Base-by-base conservation (phyloP, 345 rosid genomes). In the Balakata baccata region DNA sequence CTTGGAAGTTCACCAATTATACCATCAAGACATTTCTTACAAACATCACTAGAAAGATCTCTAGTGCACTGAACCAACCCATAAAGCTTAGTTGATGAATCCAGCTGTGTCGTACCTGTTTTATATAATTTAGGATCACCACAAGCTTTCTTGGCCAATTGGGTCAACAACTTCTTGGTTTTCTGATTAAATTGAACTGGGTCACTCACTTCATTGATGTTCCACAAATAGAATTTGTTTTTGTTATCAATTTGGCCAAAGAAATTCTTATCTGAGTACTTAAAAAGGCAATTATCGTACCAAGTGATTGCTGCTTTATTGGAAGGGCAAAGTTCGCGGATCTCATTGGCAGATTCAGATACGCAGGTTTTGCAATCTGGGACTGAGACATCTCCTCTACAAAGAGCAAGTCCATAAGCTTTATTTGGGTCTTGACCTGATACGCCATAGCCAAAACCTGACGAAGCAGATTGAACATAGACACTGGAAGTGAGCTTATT, bases 61-160 rank as follows among this genome's bases (percentile, higher is more conserved):
- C 83, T 74, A 29, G 82, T 78, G 64, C 87, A 82, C 74, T 82
- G 88, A 20, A 66, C 79, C 77, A 81, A n/a, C 17, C 86, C 88
- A 53, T 85, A 82, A 0, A 85, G 66, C 58, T 80, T 74, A 23
- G 29, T 57, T 4, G 78, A 49, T n/a, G 25, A 58, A 0, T 14
- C 67, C 3, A 76, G 72, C 46, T 66, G 61, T 72, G 39, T 3
- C 65, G 80, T 78, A 57, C 86, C 84, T 0, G 68, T 73, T 16
- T 73, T 81, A 37, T 70, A 82, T 23, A 85, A 20, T 50, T 69
- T 77, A 2, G 81, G 76, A 0, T 60, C 63, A 49, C 1, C 43
- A 5, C 58, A 71, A 43, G 83, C 84, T 67, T 77, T 64, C 0
- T 61, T 49, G 11, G 78, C 78, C 9, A 85, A 54, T 47, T 63